Base-by-base conservation (phyloP, 805 yeast species). In the Scheffersomyces stipitis region DNA sequence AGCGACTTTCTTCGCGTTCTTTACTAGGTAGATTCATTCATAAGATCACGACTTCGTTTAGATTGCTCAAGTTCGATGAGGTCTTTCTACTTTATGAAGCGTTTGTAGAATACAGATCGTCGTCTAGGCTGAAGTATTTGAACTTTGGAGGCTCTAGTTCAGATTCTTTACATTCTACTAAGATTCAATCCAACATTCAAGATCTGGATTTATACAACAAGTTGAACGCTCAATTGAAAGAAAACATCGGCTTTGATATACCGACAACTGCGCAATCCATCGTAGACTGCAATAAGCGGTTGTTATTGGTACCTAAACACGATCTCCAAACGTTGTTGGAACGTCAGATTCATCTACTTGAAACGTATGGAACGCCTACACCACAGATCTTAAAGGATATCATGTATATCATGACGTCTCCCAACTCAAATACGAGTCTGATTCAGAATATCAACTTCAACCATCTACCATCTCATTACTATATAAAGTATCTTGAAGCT, bases 401-500 rank as follows among this genome's bases (percentile, higher is more conserved):
- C 1, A 60, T 81, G 49, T 46, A 42, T 8, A 41, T 67, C 6
- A 71, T 80, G 75, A 66, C 80, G 1, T 69, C 71, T 13, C 60
- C 61, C 4, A 39, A 53, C n/a, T 62, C 74, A 0, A 76, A 75
- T 36, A 46, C 54, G 5, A 45, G 56, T 27, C 60, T 53, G 51
- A 56, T 65, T 24, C 67, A 63, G 40, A 63, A 48, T 48, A 48
- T 58, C 12, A 48, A 46, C 18, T 52, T 58, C 37, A 62, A 53
- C 33, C 56, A 56, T 34, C 38, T 58, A 26, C 63, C 69, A 17
- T 54, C 71, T 13, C 66, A 73, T 16, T 74, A 80, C 48, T 82
- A 81, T 47, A 67, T 84, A 31, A 71, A 69, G 31, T 84, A 81
- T 47, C 64, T 85, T 17, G 83, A 82, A 46, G 71, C 72, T 41